These are phyloP conservation scores for Russula foetens DNA, from an alignment of 768 basidiomycete species.

Conservation along the genomic window DNA sequence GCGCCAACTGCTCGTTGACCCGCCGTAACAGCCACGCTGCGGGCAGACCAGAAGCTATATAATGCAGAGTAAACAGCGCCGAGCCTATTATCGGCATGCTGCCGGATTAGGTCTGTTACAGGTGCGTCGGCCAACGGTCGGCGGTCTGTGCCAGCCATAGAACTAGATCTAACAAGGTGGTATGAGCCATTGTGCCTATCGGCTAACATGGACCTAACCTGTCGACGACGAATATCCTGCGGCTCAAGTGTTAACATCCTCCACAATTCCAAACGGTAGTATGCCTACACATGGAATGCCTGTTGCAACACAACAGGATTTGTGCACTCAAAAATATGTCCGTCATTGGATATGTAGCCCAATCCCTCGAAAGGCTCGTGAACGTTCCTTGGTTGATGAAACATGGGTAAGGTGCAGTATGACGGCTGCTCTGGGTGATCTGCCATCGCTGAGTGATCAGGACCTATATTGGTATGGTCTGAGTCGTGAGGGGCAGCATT, in stretches of 20 bases:
- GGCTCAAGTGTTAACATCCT: neutral
- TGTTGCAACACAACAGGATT: conserved; percentile 46
- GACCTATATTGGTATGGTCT: conserved; percentile 28
- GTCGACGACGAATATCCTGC: conserved; percentile 49
- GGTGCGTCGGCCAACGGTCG: conserved; percentile 40
- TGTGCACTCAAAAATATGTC: conserved; percentile 45
- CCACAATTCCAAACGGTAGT: neutral
- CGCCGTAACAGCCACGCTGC: conserved; percentile 31
- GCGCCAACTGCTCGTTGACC: conserved; percentile 21
- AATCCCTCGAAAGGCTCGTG: conserved; percentile 25
- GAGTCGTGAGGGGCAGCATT: neutral
- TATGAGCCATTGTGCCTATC: neutral
- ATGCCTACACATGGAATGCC: conserved; percentile 51
- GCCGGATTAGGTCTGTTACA: conserved; percentile 30
- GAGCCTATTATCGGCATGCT: conserved; percentile 38
- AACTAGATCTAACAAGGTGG: conserved; percentile 35
- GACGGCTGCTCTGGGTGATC: conserved; percentile 39
- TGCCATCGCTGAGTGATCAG: conserved; percentile 39
- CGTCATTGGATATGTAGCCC: conserved; percentile 48
- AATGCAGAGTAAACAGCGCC: conserved; percentile 53
- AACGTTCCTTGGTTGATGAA: conserved; percentile 36
- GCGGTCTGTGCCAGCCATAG: conserved; percentile 39
- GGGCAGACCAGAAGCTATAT: conserved; percentile 47
- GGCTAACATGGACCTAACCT: conserved; percentile 24
- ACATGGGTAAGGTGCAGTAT: conserved; percentile 45